Conservation (phyloP, 331 rosid genomes). For the Quercus phellos region DNA sequence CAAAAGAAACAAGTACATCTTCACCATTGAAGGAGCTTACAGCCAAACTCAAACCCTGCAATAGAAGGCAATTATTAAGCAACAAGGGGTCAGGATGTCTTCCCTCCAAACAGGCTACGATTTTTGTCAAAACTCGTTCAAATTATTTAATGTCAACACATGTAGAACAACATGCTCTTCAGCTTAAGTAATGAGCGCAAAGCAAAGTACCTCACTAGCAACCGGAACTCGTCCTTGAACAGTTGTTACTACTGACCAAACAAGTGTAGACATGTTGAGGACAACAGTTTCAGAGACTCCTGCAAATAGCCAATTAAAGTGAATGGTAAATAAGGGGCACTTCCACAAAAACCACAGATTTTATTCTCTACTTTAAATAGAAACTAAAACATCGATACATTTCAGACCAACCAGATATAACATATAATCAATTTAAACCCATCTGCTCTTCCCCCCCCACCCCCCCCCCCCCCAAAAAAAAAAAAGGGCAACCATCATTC, state of each 20-base stretch:
- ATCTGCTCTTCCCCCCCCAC: no score
- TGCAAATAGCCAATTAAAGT: slow-evolving; percentile 29
- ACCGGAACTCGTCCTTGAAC: slow-evolving; percentile 83
- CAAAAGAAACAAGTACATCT: slow-evolving; percentile 75
- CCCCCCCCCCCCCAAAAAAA: no score
- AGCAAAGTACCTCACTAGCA: slow-evolving; percentile 77
- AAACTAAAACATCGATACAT: background rate
- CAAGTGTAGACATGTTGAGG: slow-evolving; percentile 83
- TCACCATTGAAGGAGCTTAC: slow-evolving; percentile 68
- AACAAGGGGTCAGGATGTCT: slow-evolving; percentile 2
- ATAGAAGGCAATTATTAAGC: slow-evolving; percentile 23
- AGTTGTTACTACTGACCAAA: slow-evolving; percentile 89
- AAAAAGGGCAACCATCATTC: no score
- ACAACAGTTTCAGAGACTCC: slow-evolving; percentile 81
- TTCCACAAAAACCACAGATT: background rate
- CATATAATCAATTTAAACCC: no score
- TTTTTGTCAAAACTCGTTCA: slow-evolving; percentile 2
- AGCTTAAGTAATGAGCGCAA: slow-evolving; percentile 7
- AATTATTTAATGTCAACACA: background rate
- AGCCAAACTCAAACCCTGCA: slow-evolving; percentile 87
- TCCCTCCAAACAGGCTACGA: background rate
- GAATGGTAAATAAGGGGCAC: slow-evolving; percentile 12
- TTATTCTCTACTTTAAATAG: background rate
- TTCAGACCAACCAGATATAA: background rate
- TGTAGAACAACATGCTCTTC: background rate